These are phyloP conservation scores for Diaporthe citriasiana DNA, from an alignment of 2,329 filamentous ascomycete species.

Conservation along the genomic window DNA sequence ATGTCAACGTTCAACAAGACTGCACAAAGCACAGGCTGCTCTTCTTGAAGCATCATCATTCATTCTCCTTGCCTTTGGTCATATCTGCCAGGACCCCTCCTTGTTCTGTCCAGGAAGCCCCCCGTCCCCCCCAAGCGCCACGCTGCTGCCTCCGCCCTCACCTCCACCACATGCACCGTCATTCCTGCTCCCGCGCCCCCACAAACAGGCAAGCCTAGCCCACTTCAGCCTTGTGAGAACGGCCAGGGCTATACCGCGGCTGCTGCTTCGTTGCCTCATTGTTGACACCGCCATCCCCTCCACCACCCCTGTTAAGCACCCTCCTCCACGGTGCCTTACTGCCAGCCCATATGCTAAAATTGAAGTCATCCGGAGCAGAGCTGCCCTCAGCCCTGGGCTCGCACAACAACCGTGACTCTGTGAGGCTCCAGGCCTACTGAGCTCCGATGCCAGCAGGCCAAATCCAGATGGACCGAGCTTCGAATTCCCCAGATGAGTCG, in stretches of 20 bases:
- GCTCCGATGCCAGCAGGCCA: conserved; percentile 53
- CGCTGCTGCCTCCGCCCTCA: conserved; percentile 6
- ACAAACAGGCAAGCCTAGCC: conserved; percentile 35
- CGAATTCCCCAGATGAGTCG: conserved; percentile 61
- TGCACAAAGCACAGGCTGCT: conserved; percentile 28
- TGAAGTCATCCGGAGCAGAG: conserved; percentile 56
- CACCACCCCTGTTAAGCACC: conserved; percentile 43
- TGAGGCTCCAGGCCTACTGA: conserved; percentile 60
- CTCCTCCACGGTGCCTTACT: conserved; percentile 31
- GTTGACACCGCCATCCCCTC: conserved; percentile 39
- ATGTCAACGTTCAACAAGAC: conserved; percentile 17
- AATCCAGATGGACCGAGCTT: conserved; percentile 69
- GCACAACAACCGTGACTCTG: conserved; percentile 66
- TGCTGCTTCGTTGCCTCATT: conserved; percentile 24
- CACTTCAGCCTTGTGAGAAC: conserved; percentile 38
- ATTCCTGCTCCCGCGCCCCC: conserved; percentile 15
- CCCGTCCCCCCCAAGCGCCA: background rate
- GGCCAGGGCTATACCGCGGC: conserved; percentile 20
- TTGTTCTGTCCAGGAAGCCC: background rate
- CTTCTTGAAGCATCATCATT: conserved; percentile 21
- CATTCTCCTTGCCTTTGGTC: background rate
- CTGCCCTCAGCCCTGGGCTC: conserved; percentile 62
- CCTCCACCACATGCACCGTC: conserved; percentile 17
- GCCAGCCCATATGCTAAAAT: conserved; percentile 69
- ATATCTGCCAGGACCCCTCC: conserved; percentile 6